Evolutionary conservation across 805 yeast species (phyloP).

Genomic region (Kluyveromyces siamensis): DNA sequence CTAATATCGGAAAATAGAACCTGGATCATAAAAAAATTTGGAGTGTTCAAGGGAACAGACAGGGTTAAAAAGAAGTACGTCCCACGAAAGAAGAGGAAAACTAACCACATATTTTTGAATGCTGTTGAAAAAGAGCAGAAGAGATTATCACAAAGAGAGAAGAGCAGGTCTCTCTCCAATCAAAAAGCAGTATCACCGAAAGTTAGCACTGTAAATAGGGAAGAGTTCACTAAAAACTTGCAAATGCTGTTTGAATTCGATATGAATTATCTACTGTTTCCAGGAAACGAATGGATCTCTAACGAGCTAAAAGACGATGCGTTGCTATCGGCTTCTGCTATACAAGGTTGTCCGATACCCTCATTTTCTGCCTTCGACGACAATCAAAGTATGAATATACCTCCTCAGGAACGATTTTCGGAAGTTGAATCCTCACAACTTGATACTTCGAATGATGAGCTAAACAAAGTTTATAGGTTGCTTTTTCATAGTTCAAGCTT

Average conservation of each 20-base stretch:
- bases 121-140: not conserved
- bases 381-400: conserved; percentile 4
- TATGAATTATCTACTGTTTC: conserved; percentile 8
- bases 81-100: conserved; percentile 9
- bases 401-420: not conserved
- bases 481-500: conserved; percentile 34
- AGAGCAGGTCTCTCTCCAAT: not conserved
- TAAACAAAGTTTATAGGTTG: conserved; percentile 26
- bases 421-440: not conserved
- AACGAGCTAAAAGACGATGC: conserved; percentile 67
- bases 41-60: conserved; percentile 53
- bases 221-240: not conserved
- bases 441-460: not conserved
- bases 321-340: conserved; percentile 62
- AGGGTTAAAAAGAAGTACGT: conserved; percentile 17
- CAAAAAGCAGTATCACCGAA: not conserved
- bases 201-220: not conserved
- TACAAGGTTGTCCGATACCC: conserved; percentile 21
- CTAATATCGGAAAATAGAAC: conserved; percentile 37
- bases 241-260: conserved; percentile 5
- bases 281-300: conserved; percentile 59
- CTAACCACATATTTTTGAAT: not conserved
- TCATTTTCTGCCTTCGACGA: conserved; percentile 23
- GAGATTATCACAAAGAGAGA: conserved; percentile 1
- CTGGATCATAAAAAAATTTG: conserved; percentile 67